These are phyloP conservation scores for Cryptococcus wingfieldii DNA, from an alignment of 1,284 basidiomycete species.

Conservation along the genomic window DNA sequence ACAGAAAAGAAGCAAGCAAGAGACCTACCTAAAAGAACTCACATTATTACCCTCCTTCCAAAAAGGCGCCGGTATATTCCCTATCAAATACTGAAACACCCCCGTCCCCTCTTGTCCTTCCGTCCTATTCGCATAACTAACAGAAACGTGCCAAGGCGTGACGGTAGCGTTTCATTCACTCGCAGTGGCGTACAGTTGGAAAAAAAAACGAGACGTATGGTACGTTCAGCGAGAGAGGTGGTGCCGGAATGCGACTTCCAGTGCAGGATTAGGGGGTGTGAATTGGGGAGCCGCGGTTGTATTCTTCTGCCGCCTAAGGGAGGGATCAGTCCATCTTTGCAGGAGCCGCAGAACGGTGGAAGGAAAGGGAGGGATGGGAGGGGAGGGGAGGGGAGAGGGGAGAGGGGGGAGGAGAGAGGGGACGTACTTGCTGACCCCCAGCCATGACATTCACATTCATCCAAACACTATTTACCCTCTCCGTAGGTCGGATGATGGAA, in stretches of 20 bases:
- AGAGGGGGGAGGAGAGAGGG: no score
- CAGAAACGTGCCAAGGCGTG: conserved; percentile 12
- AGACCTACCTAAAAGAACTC: background rate
- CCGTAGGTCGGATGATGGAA: background rate
- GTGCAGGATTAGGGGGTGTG: conserved; percentile 17
- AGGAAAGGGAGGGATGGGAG: no score
- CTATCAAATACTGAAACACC: conserved; percentile 13
- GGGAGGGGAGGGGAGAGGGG: no score
- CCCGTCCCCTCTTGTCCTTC: conserved; percentile 8
- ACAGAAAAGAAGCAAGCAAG: no score
- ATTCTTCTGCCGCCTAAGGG: background rate
- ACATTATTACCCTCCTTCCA: conserved; percentile 10
- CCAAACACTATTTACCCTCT: conserved; percentile 15
- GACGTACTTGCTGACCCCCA: conserved; percentile 13
- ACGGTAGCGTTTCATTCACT: conserved; percentile 14
- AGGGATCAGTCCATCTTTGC: background rate
- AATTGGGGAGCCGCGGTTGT: conserved; percentile 13
- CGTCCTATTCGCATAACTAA: conserved; percentile 17
- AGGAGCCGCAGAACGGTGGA: no score
- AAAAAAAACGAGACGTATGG: conserved; percentile 18
- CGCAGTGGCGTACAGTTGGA: conserved; percentile 10
- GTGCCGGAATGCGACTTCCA: conserved; percentile 20
- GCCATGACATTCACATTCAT: conserved; percentile 16
- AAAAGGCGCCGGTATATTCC: conserved; percentile 15
- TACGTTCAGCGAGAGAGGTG: conserved; percentile 4